Evolutionary conservation across 2,329 filamentous ascomycete species (phyloP).

Genomic region (Juglanconis juglandina): DNA sequence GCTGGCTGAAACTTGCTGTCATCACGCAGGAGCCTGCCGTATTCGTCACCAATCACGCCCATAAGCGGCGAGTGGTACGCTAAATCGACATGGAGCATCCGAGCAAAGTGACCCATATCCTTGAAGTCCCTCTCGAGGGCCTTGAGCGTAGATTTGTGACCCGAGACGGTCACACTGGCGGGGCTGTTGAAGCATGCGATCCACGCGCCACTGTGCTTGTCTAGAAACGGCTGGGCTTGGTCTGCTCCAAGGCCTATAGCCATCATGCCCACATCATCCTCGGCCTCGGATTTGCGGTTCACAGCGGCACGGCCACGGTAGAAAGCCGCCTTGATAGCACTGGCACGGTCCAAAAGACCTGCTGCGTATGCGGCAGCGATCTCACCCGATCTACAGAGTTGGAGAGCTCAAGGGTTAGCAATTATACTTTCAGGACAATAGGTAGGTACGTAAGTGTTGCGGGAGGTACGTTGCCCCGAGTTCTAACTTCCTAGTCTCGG

Average conservation of each 20-base stretch:
- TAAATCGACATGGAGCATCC: conserved; percentile 26
- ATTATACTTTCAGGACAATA: no score
- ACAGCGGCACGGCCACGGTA: neutral
- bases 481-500: no score
- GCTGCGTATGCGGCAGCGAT: conserved; percentile 14
- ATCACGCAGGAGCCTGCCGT: neutral
- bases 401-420: no score
- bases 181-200: conserved; percentile 21
- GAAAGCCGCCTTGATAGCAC: neutral
- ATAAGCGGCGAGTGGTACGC: conserved; percentile 22
- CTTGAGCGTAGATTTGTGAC: conserved; percentile 23
- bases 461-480: no score
- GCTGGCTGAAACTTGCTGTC: no score
- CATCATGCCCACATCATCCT: conserved; percentile 6
- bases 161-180: conserved; percentile 32
- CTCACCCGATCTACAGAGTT: no score
- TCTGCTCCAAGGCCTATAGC: neutral
- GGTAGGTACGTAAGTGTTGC: no score
- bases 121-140: conserved; percentile 21
- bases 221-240: conserved; percentile 4
- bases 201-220: no score
- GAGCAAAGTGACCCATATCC: conserved; percentile 25
- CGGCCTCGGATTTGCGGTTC: neutral
- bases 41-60: neutral
- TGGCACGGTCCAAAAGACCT: neutral